Percentiles rank a stretch among this genome's conserved stretches.
Conservation (phyloP, 306 rosid species). For the Erythrophleum fordii region DNA sequence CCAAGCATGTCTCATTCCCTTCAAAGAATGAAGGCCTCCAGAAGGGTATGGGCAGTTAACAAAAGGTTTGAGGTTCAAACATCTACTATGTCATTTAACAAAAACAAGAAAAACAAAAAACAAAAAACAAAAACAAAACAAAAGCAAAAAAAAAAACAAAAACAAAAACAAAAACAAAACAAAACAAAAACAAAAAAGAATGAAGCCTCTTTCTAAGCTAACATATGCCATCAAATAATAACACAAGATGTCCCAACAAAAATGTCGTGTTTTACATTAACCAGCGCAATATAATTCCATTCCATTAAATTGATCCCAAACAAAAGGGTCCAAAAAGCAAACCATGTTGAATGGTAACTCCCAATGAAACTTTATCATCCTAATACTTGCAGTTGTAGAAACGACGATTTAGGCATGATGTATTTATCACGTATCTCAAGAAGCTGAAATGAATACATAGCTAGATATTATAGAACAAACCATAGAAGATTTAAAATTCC, state of each 20-base stretch:
- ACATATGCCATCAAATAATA: constrained; percentile 3
- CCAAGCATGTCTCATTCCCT: background rate
- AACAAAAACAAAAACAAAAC: too few relatives aligned
- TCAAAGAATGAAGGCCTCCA: background rate
- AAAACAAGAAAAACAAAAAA: background rate
- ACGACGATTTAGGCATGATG: background rate
- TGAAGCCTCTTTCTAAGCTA: background rate
- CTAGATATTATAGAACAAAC: background rate
- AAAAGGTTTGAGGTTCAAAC: background rate
- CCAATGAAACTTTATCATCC: background rate
- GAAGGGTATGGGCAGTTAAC: background rate
- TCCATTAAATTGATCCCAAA: background rate
- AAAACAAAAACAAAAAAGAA: background rate
- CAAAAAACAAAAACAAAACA: too few relatives aligned
- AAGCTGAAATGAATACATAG: constrained; percentile 14
- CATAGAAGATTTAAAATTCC: background rate
- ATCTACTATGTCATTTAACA: background rate
- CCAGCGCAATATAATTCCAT: background rate
- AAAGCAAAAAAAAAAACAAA: too few relatives aligned
- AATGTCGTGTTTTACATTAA: background rate
- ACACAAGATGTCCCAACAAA: background rate
- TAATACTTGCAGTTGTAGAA: background rate
- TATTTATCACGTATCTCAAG: background rate
- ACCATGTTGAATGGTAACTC: background rate
- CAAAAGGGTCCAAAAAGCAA: background rate